These are phyloP conservation scores for Cucumis melo DNA, from an alignment of 306 rosid species.

Conservation along the genomic window DNA sequence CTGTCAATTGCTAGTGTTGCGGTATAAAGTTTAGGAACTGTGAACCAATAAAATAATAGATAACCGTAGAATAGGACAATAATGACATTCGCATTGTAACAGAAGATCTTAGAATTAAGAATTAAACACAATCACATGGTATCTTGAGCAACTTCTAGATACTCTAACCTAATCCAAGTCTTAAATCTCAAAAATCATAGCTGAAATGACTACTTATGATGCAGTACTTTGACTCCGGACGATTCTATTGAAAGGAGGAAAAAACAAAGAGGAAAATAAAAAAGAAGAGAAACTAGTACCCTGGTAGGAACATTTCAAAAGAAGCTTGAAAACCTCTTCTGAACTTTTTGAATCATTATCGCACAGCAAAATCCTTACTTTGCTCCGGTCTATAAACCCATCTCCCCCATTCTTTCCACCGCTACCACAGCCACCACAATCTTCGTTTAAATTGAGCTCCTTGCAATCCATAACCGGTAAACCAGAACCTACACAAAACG, in stretches of 20 bases:
- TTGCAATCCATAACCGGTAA: constrained; percentile 32
- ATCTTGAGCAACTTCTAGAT: neutral
- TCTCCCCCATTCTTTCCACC: constrained; percentile 32
- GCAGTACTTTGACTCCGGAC: neutral
- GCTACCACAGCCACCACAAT: constrained; percentile 13
- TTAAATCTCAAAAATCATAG: neutral
- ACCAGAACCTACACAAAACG: constrained; percentile 1
- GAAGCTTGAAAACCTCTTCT: constrained; percentile 68
- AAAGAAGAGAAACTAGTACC: constrained; percentile 19
- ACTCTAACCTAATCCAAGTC: neutral
- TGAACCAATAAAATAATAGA: neutral
- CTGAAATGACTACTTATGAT: neutral
- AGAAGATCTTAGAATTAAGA: neutral
- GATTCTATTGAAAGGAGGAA: neutral
- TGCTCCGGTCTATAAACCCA: constrained; percentile 83
- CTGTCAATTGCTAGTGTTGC: neutral
- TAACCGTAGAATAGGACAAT: neutral
- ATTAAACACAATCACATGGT: neutral
- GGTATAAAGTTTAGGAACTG: neutral
- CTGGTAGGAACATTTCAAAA: constrained; percentile 76
- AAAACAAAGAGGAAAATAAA: neutral
- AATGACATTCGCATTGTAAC: neutral
- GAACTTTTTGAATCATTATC: constrained; percentile 71
- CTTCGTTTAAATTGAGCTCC: constrained; percentile 47
- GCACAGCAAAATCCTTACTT: constrained; percentile 85